A percentile compares a stretch with the other conserved stretches of the same genome.
These are phyloP conservation scores for Gnomoniopsis sp. DNA, from an alignment of 2,329 filamentous ascomycete genomes.

Conservation along the genomic window DNA sequence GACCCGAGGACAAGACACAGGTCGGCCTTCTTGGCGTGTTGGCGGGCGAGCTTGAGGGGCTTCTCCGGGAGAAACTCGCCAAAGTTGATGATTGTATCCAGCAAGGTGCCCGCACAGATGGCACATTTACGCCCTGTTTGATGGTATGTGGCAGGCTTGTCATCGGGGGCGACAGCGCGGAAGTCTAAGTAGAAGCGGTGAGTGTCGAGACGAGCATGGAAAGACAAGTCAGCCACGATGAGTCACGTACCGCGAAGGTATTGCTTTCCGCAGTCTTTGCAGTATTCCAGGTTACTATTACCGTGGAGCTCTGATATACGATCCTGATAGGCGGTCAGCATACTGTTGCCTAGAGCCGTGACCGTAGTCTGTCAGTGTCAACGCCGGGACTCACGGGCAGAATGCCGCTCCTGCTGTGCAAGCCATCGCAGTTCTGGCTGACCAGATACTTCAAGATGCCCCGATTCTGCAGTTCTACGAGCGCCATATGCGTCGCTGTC, in stretches of 20 bases:
- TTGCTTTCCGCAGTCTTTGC: constrained; percentile 41
- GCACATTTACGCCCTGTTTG: constrained; percentile 43
- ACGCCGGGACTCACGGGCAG: constrained; percentile 30
- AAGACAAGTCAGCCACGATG: not conserved
- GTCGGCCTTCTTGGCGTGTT: constrained; percentile 38
- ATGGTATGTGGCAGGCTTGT: constrained; percentile 40
- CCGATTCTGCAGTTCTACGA: constrained; percentile 21
- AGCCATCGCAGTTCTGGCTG: constrained; percentile 40
- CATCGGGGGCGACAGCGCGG: constrained; percentile 39
- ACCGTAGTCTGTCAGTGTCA: too few relatives aligned
- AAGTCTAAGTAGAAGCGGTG: constrained; percentile 32
- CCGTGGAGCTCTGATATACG: constrained; percentile 45
- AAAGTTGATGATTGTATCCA: constrained; percentile 45
- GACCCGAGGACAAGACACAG: constrained; percentile 44
- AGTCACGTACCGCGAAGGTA: constrained; percentile 37
- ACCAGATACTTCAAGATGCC: constrained; percentile 11
- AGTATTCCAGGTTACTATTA: constrained; percentile 44
- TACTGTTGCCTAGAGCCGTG: not conserved
- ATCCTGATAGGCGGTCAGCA: constrained; percentile 26
- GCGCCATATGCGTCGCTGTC: constrained; percentile 43
- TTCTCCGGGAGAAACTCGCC: constrained; percentile 33
- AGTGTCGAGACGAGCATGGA: not conserved
- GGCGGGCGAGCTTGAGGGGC: constrained; percentile 29
- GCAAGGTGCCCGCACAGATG: constrained; percentile 33
- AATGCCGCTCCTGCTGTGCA: constrained; percentile 44